Base-by-base conservation (phyloP, 23 red algal genomes). In the Gracilaria caudata region DNA sequence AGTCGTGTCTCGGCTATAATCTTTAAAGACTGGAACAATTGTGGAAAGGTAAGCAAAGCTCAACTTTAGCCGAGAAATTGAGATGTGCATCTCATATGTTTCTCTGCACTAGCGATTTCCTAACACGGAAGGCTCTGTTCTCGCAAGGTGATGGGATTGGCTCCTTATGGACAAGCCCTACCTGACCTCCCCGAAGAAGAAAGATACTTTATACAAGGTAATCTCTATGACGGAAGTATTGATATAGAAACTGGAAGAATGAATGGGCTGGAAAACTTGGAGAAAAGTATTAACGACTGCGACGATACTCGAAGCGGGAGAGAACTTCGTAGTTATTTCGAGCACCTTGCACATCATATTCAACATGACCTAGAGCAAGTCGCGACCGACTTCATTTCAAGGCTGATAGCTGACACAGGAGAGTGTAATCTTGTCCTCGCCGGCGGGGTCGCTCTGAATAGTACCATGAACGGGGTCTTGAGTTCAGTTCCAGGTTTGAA, bases 1-100 rank as follows among this genome's bases (percentile, higher is more conserved):
- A 91, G 85, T 60, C 85, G 95, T 6, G 75, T 98, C 10, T 74
- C 90, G 25, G 78, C 87, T 1, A 80, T 94, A 63, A 94, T 98
- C 38, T 98, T 98, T 55, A 87, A 88, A 25, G 90, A 98, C 82
- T 98, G 95, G 95, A 98, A 98, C 78, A 65, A 86, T 20, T 98
- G 95, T 64, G 95, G 95, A 63, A 98, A 98, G 68, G 91, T 98
- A 79, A 73, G 81, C 37, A 25, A 39, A 37, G 10, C 0, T 21
- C 38, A 30, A 77, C 28, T 33, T 51, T 30, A 6, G 1, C 9
- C 30, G 0, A 66, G 9, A 35, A 37, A 8, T 13, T 33, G 61
- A 66, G 21, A 16, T 6, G 61, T 14, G 7, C 58, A 30, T 28
- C 23, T 5, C 29, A 32, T 63, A 3, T 57, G 9, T 23, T 8